Evolutionary conservation across 768 basidiomycete genomes (phyloP), one percentile per base, ranked within the genome.

Genomic region (Termitomyces sp.): DNA sequence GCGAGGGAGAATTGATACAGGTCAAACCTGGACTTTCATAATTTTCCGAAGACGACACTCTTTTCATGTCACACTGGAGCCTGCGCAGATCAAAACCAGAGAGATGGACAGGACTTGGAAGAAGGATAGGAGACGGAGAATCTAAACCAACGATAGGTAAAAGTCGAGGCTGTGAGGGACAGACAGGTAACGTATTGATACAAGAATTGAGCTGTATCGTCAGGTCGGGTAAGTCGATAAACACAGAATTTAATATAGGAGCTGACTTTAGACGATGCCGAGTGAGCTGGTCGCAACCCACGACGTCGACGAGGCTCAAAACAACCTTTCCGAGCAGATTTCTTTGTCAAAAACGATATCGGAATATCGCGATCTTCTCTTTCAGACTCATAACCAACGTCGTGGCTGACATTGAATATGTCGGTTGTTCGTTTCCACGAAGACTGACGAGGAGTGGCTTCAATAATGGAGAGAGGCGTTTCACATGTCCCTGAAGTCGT

Each of bases 371-470:
- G 18, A 33, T 33, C 45, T 51, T 65, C 59, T 4, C 53, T 53
- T 31, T 60, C 64, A 47, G 64, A 65, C 3, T 65, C 55, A 51
- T 65, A 65, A 42, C 64, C 61, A 2, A 34, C 24, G 42, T 64
- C 57, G 10, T 55, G 42, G 24, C 24, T 48, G 22, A 39, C 36
- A 7, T 44, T 36, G n/a, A 41, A 20, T 33, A 55, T 24, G 28
- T 58, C 56, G 16, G 24, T 36, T 20, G 22, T 33, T 54, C 31
- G 44, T 26, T 37, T 51, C n/a, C 39, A 50, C 10, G 41, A 31
- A 20, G 41, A 29, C 24, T 53, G 59, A 41, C 53, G 60, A 33
- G 61, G 57, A 6, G 52, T 62, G 44, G 29, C 44, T 16, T 59
- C 34, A 13, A 24, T 33, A 22, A 16, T 33, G 8, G 31, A 49